Percentiles rank a stretch among this genome's conserved stretches.
Conservation (phyloP, 176 grass and related monocot species). For the Carex cristatella region DNA sequence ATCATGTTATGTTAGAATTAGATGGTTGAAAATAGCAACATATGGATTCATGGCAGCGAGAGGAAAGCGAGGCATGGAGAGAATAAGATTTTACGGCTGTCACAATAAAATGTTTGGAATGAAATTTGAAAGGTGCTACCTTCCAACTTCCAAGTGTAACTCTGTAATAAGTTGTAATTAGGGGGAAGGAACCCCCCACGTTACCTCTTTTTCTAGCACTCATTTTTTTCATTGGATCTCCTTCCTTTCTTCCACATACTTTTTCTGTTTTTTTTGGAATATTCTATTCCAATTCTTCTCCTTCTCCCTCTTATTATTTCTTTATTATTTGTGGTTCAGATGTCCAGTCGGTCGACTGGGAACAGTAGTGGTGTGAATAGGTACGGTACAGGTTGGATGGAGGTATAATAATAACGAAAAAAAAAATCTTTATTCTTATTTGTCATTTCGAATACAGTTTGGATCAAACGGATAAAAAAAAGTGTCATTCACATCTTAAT, state of each 20-base stretch:
- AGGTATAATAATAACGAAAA: no score
- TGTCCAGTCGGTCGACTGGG: neutral
- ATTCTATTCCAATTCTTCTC: neutral
- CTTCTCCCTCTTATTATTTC: neutral
- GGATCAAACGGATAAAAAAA: no score
- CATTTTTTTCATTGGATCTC: neutral
- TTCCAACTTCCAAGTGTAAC: neutral
- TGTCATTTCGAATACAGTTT: no score
- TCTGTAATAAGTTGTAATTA: neutral
- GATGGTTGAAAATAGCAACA: neutral
- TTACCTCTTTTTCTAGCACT: neutral
- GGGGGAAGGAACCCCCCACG: neutral
- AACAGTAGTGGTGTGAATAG: neutral
- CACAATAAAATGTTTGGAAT: neutral
- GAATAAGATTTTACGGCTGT: neutral
- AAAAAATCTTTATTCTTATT: no score
- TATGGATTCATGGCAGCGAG: neutral
- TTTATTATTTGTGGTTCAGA: neutral
- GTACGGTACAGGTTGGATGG: no score
- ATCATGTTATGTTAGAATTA: neutral
- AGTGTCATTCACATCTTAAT: no score
- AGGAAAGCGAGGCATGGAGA: neutral
- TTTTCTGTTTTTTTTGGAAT: neutral
- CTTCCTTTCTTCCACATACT: neutral
- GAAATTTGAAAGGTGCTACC: neutral